Evolutionary conservation across 306 rosid species (phyloP), one percentile per base, ranked within the genome.

Genomic region (Prunus mongolica): DNA sequence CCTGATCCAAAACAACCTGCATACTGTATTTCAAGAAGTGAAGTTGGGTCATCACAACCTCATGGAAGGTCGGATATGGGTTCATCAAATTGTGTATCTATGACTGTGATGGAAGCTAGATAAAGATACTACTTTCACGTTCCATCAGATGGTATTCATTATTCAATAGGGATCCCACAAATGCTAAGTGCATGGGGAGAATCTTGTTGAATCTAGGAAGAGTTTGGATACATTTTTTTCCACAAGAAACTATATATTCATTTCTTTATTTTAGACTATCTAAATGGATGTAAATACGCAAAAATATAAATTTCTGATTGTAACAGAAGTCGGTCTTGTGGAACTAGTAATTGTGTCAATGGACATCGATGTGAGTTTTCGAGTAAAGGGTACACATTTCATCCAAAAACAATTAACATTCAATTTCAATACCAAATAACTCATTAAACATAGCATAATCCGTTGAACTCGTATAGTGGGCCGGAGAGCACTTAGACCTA

Each of bases 1-100:
- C 81, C 78, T 0, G 75, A 65, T 24, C 81, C 81, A 10, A 76
- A 81, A 76, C 84, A 71, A 66, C 84, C 84, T 0, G 80, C 77
- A 32, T 63, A 28, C 49, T 6, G 22, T 12, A 0, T 11, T 41
- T 55, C 78, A 13, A 71, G 16, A 32, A 77, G 69, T 10, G 81
- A 76, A 76, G 15, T 15, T 27, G 81, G 69, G 16, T 78, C 72
- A 28, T 79, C 78, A 47, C 77, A 38, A n/a, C 58, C 69, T 19
- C 78, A 49, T 2, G 50, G 76, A 24, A 61, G 67, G 49, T 78
- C 46, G 8, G 76, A 57, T 28, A 28, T 28, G 51, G 68, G 44
- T 5, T 71, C 81, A 44, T 52, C 72, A 66, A 81, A 65, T 47
- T 12, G 41, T 46, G 49, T 56, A 72, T 76, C 84, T 13, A 47